A percentile compares a stretch with the other conserved stretches of the same genome.
Evolutionary conservation across 2,329 filamentous ascomycete species (phyloP).

Genomic region (Mariannaea elegans): DNA sequence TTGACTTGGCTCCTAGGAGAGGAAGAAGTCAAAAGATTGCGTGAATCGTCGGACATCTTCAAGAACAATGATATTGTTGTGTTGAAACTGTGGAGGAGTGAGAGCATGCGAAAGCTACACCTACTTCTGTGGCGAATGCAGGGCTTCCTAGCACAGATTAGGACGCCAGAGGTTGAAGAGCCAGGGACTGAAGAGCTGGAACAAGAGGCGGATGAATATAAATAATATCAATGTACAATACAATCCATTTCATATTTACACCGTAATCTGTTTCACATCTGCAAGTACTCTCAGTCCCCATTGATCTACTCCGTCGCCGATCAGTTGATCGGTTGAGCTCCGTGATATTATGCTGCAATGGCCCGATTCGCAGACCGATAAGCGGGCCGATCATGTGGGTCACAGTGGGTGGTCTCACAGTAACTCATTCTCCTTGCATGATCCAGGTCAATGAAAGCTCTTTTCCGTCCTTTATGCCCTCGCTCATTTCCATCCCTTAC

Average conservation of each 20-base stretch:
- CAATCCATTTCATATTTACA: no score
- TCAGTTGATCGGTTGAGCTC: not conserved
- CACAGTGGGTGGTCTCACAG: not conserved
- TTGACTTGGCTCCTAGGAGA: slow-evolving; percentile 60
- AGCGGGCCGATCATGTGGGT: not conserved
- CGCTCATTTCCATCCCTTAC: no score
- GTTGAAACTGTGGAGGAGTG: slow-evolving; percentile 49
- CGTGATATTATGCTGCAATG: not conserved
- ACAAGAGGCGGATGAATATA: slow-evolving; percentile 5
- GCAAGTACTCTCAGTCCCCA: not conserved
- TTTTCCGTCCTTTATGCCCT: not conserved
- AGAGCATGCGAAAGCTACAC: slow-evolving; percentile 55
- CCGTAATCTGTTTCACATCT: not conserved
- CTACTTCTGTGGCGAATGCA: slow-evolving; percentile 66
- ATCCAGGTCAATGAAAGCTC: not conserved
- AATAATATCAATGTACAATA: not conserved
- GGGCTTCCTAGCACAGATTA: slow-evolving; percentile 54
- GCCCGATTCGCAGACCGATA: not conserved
- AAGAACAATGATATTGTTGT: slow-evolving; percentile 53
- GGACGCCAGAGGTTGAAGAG: not conserved
- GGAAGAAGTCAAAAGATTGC: slow-evolving; percentile 53
- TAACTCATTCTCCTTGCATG: not conserved
- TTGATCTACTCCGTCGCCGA: slow-evolving; percentile 3
- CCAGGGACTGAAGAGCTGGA: not conserved
- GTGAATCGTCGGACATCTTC: slow-evolving; percentile 45